phyloP scores from a whole-genome alignment of 2,329 filamentous ascomycete species.

The Ophiosphaerella korrae region DNA sequence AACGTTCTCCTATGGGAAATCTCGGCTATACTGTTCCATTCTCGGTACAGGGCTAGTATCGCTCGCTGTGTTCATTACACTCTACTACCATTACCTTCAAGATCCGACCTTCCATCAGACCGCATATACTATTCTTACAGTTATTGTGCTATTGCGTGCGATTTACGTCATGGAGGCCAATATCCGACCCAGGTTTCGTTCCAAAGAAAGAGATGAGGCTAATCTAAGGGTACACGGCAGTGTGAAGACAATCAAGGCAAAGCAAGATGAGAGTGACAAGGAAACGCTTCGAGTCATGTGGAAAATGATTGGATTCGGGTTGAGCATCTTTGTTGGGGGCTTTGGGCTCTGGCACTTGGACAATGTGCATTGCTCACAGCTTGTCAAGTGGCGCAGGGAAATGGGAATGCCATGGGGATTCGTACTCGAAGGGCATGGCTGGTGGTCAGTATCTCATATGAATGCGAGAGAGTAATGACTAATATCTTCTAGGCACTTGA shows the following conservation, averaged over 20 bases:
- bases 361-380: slow-evolving; percentile 71
- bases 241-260: slow-evolving; percentile 46
- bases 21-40: slow-evolving; percentile 55
- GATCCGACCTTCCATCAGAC: slow-evolving; percentile 84
- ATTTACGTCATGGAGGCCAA: slow-evolving; percentile 78
- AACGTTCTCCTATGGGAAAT: slow-evolving; percentile 73
- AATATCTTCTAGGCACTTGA: slow-evolving; percentile 66
- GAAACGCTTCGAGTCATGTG: slow-evolving; percentile 72
- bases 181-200: slow-evolving; percentile 61
- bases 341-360: slow-evolving; percentile 81
- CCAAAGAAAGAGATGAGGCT: slow-evolving; percentile 47
- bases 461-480: slow-evolving; percentile 7
- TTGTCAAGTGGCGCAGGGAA: slow-evolving; percentile 68
- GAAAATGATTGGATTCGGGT: slow-evolving; percentile 71
- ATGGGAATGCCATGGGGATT: slow-evolving; percentile 81
- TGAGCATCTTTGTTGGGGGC: slow-evolving; percentile 73
- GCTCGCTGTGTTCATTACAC: slow-evolving; percentile 69
- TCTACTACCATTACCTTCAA: slow-evolving; percentile 80
- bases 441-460: slow-evolving; percentile 61
- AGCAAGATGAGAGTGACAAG: slow-evolving; percentile 61
- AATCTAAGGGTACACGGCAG: slow-evolving; percentile 32
- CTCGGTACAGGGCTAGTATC: slow-evolving; percentile 63
- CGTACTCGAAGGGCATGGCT: slow-evolving; percentile 73
- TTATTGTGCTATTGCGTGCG: slow-evolving; percentile 70
- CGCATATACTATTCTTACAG: slow-evolving; percentile 75